A percentile compares a stretch with the other conserved stretches of the same genome.
These are phyloP conservation scores for Hemileccinum rubropunctum DNA, from an alignment of 768 basidiomycete genomes.

Conservation along the genomic window DNA sequence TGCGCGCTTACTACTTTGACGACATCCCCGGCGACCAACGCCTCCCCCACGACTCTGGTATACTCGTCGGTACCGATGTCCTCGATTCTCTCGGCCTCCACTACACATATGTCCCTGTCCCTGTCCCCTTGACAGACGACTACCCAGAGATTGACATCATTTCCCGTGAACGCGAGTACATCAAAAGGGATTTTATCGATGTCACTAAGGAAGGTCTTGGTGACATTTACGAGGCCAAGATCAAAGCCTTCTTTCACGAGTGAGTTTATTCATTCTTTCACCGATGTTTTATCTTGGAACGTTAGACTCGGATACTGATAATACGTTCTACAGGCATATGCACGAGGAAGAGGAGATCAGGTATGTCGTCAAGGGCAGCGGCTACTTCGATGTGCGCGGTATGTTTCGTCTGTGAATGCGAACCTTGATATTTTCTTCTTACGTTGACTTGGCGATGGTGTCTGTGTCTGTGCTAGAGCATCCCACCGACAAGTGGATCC, in stretches of 20 bases:
- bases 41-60: slow-evolving; percentile 68
- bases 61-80: slow-evolving; percentile 47
- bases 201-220: slow-evolving; percentile 76
- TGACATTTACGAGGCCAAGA: slow-evolving; percentile 74
- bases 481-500: slow-evolving; percentile 70
- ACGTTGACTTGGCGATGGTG: neutral
- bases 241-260: slow-evolving; percentile 83
- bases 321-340: slow-evolving; percentile 56
- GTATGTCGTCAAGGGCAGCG: slow-evolving; percentile 77
- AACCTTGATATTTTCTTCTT: neutral
- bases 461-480: slow-evolving; percentile 43
- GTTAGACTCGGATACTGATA: neutral
- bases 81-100: slow-evolving; percentile 60
- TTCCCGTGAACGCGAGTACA: slow-evolving; percentile 68
- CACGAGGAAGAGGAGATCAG: slow-evolving; percentile 95
- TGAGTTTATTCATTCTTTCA: slow-evolving; percentile 32
- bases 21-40: slow-evolving; percentile 75
- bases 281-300: too few relatives aligned
- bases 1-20: slow-evolving; percentile 74
- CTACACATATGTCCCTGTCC: slow-evolving; percentile 65
- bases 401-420: slow-evolving; percentile 19
- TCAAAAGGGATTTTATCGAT: slow-evolving; percentile 77
- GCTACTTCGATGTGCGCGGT: slow-evolving; percentile 90
- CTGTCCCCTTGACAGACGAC: slow-evolving; percentile 30
- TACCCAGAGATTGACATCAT: slow-evolving; percentile 57